phyloP scores from a whole-genome alignment of 306 rosid species.

The Vigna trinervia region DNA sequence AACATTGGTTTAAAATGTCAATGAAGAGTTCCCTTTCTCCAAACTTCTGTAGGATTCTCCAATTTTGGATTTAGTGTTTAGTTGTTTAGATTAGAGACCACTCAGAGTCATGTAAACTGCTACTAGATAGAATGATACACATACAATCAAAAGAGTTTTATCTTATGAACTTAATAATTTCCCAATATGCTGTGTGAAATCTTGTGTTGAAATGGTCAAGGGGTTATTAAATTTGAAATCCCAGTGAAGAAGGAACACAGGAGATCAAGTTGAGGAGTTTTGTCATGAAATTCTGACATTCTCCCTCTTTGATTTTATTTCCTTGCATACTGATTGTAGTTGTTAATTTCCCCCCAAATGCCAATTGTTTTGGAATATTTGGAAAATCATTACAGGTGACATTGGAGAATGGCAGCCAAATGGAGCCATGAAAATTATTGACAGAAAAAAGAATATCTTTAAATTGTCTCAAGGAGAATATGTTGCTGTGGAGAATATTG shows the following conservation, averaged over 20 bases:
- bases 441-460: constrained; percentile 87
- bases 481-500: constrained; percentile 87
- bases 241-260: neutral
- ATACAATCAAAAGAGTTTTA: constrained; percentile 1
- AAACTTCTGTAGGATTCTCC: constrained; percentile 17
- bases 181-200: neutral
- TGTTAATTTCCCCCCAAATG: constrained; percentile 1
- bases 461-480: constrained; percentile 98
- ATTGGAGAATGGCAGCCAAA: constrained; percentile 93
- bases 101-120: neutral
- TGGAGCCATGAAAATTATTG: constrained; percentile 93
- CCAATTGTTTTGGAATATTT: constrained; percentile 28
- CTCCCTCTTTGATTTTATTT: constrained; percentile 5
- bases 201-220: neutral
- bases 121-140: constrained; percentile 1
- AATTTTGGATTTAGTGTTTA: neutral
- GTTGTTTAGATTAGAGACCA: neutral
- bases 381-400: constrained; percentile 70
- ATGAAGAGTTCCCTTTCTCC: neutral
- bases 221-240: neutral
- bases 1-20: neutral
- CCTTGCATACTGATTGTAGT: neutral
- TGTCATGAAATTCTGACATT: neutral
- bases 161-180: neutral
- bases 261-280: constrained; percentile 11